Conservation (phyloP, 2,329 filamentous ascomycete species). For the Sarocladiaceae sp. region DNA sequence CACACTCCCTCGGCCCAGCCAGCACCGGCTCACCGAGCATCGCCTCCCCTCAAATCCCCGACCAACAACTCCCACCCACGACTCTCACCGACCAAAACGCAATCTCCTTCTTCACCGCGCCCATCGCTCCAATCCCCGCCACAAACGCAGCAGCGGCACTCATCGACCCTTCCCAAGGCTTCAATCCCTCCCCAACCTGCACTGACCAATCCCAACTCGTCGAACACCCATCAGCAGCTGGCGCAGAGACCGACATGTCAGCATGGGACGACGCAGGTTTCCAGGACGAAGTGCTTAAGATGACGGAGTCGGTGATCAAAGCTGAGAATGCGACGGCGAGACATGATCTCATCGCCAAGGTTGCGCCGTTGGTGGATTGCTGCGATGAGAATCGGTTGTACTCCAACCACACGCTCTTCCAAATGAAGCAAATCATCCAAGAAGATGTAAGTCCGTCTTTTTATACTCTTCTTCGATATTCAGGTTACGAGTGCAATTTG, state of each 20-base stretch:
- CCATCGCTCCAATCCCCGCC: not conserved
- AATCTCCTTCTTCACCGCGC: not conserved
- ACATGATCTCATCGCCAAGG: conserved; percentile 13
- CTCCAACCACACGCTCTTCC: not conserved
- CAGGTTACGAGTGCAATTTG: too few relatives aligned
- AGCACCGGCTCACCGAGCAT: not conserved
- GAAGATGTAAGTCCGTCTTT: conserved; percentile 16
- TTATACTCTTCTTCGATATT: not conserved
- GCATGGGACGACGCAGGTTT: conserved; percentile 21
- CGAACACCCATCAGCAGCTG: not conserved
- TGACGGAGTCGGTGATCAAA: conserved; percentile 13
- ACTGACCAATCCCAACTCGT: not conserved
- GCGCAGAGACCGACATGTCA: conserved; percentile 17
- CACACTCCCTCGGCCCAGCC: not conserved
- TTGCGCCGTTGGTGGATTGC: conserved; percentile 8
- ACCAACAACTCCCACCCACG: not conserved
- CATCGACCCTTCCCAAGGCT: not conserved
- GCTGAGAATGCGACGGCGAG: conserved; percentile 9
- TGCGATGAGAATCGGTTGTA: not conserved
- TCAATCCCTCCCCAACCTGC: not conserved
- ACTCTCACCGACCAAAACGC: not conserved
- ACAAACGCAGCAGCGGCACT: too few relatives aligned
- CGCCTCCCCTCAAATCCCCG: not conserved
- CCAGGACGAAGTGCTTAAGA: conserved; percentile 18
- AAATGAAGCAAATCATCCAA: conserved; percentile 18